Base-by-base conservation (phyloP, 1,139 yeast genomes). In the Nakaseomyces delphensis region DNA sequence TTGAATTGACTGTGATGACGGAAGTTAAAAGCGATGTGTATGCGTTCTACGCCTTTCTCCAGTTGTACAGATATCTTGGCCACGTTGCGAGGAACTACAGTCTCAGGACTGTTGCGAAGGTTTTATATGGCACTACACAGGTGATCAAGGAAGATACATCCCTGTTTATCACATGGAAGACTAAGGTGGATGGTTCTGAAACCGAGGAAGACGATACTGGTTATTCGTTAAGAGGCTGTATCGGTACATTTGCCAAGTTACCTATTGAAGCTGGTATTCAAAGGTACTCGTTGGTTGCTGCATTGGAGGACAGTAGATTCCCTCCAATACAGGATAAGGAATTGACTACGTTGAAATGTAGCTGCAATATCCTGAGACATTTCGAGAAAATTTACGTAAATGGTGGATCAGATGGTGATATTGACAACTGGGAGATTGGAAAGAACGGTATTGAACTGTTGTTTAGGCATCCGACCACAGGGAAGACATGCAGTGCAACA, bases 81-180 rank as follows among this genome's bases (percentile, higher is more conserved):
- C 36, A 14, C 23, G 38, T 27, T 24, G 32, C 23, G 14, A 33
- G 37, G 37, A 21, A 33, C 18, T 33, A 33, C 27, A 33, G 16
- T n/a, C n/a, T 33, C 18, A 20, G 37, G n/a, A 20, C 25, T n/a
- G 37, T 33, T 5, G 37, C 37, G 9, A 14, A 33, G 18, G 37
- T 21, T 5, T n/a, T 33, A 3, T 33, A 33, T 20, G 28, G 18
- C 21, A 33, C 37, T 2, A 20, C 37, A 21, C 39, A 24, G 14
- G 25, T 23, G 16, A 36, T 36, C 13, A 21, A 52, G 4, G 50
- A 57, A 7, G 64, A 69, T 37, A 50, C 61, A 0, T 94, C 96
- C 0, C 63, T 91, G 29, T 91, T 91, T 64, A 81, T 91, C 27
- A 89, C 97, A 0, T 91, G 96, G 95, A 78, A 81, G 57, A 74